Evolutionary conservation across 495 filamentous ascomycete species (phyloP), one percentile per base, ranked within the genome.

Genomic region (Clohesyomyces aquaticus): DNA sequence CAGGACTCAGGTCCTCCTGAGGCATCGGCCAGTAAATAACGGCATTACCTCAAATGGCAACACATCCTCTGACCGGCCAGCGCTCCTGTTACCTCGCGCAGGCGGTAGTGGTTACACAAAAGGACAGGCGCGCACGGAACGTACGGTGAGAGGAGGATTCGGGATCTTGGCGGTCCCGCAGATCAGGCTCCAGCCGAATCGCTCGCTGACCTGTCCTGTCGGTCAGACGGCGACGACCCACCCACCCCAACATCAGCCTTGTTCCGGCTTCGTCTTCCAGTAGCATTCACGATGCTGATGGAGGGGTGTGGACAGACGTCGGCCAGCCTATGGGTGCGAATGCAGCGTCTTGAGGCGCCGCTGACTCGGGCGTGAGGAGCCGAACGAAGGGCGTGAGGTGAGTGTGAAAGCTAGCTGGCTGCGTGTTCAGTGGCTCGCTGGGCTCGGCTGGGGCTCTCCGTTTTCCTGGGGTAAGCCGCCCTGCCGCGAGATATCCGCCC

Each of bases 401-500:
- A 59, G 56, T n/a, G n/a, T n/a, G n/a, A n/a, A n/a, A n/a, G n/a
- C n/a, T n/a, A n/a, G n/a, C n/a, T n/a, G n/a, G n/a, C n/a, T n/a
- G n/a, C n/a, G n/a, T n/a, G n/a, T n/a, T n/a, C n/a, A n/a, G n/a
- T n/a, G n/a, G n/a, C n/a, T n/a, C n/a, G n/a, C n/a, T n/a, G n/a
- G n/a, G n/a, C n/a, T n/a, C 43, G 19, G 56, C 43, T 46, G 58
- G 58, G 43, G 25, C 32, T 43, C 47, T 18, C 14, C 16, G 32
- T 25, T 64, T 54, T 57, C 61, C 28, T 55, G 61, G 61, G 61
- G 61, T 64, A 64, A 55, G 50, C 50, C 41, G 52, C 41, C 25
- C 25, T n/a, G n/a, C n/a, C n/a, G n/a, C n/a, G n/a, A n/a, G n/a
- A n/a, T n/a, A n/a, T n/a, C n/a, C n/a, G n/a, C n/a, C 8, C 48